Percentiles rank a stretch among this genome's conserved stretches.
phyloP scores from a whole-genome alignment of 257 asterid species.

The Ocimum tenuiflorum region DNA sequence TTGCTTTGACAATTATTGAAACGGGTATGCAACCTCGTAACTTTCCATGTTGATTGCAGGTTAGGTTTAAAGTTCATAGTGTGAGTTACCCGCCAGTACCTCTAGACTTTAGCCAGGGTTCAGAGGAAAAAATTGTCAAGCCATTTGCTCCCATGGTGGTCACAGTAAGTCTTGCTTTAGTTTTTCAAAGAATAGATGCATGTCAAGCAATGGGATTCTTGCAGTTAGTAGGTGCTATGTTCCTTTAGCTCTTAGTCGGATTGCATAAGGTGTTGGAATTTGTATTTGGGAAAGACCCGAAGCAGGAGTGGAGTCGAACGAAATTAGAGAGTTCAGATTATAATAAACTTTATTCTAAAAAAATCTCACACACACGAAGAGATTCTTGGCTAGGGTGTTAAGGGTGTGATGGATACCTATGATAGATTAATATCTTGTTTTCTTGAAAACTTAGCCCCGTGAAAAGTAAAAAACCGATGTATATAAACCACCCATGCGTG shows the following conservation, averaged over 20 bases:
- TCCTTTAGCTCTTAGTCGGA: background rate
- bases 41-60: slow-evolving; percentile 26
- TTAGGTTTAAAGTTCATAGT: slow-evolving; percentile 38
- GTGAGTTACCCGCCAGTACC: slow-evolving; percentile 68
- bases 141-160: slow-evolving; percentile 51
- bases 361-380: too few species aligned
- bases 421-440: too few species aligned
- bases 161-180: slow-evolving; percentile 30
- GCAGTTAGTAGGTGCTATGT: background rate
- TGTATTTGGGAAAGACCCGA: background rate
- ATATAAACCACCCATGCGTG: too few species aligned
- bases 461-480: too few species aligned
- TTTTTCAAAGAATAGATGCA: background rate
- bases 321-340: background rate
- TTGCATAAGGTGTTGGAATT: background rate
- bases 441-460: too few species aligned
- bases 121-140: slow-evolving; percentile 23
- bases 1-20: slow-evolving; percentile 1
- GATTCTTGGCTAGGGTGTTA: too few species aligned
- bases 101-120: slow-evolving; percentile 38
- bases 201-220: background rate
- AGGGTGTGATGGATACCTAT: too few species aligned
- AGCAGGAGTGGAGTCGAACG: background rate
- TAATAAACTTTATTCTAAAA: too few species aligned
- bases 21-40: background rate